These are phyloP conservation scores for Xylaria sp. DNA, from an alignment of 2,329 filamentous ascomycete genomes.

Conservation along the genomic window DNA sequence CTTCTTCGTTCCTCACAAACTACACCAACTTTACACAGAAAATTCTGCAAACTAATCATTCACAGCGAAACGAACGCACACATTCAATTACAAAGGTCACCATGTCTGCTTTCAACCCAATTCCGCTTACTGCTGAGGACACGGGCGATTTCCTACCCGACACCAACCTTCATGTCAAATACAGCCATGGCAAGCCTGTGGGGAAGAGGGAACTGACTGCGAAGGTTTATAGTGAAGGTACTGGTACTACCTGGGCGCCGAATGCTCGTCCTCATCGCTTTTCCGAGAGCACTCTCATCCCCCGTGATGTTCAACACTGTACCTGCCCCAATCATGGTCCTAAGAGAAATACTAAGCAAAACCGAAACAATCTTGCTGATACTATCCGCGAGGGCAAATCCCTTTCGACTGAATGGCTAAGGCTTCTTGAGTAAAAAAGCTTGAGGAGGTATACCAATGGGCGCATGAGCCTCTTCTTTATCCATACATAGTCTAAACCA, in stretches of 20 bases:
- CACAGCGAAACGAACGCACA: neutral
- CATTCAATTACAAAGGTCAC: neutral
- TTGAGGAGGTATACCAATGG: neutral
- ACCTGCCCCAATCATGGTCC: neutral
- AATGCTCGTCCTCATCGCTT: constrained; percentile 12
- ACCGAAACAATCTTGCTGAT: neutral
- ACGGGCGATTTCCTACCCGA: constrained; percentile 11
- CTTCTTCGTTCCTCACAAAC: no score
- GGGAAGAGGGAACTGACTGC: constrained; percentile 5
- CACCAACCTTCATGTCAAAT: neutral
- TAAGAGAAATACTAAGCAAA: neutral
- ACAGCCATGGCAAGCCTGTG: constrained; percentile 2
- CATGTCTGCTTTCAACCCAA: constrained; percentile 3
- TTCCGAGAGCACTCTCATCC: neutral
- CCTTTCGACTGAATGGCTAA: neutral
- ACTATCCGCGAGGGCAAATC: neutral
- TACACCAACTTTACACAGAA: no score
- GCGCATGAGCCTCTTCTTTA: no score
- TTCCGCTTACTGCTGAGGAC: neutral
- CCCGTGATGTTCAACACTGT: no score
- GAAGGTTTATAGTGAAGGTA: neutral
- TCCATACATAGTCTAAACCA: no score
- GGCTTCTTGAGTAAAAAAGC: neutral
- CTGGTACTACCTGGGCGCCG: neutral
- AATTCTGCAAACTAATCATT: no score